Conservation (phyloP, 2,329 filamentous ascomycete species). For the Scleromitrula shiraiana region DNA sequence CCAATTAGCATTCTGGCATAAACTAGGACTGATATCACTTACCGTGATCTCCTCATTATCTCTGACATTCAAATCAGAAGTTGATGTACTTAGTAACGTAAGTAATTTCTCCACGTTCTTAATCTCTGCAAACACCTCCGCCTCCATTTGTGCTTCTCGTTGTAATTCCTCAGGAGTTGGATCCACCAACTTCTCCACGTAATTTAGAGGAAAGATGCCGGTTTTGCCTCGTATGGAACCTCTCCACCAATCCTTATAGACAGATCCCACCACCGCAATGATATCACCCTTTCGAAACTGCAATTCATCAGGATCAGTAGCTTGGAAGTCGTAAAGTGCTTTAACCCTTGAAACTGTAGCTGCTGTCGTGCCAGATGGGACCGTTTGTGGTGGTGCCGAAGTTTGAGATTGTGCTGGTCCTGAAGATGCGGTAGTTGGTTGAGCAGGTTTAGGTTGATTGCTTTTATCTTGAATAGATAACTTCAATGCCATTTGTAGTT, state of each 20-base stretch:
- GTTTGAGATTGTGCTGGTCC: slow-evolving; percentile 33
- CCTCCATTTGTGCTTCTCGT: slow-evolving; percentile 92
- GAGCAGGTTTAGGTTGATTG: slow-evolving; percentile 38
- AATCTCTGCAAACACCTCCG: slow-evolving; percentile 68
- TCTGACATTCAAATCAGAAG: slow-evolving; percentile 69
- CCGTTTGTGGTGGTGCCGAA: slow-evolving; percentile 42
- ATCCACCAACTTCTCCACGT: slow-evolving; percentile 94
- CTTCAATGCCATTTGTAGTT: slow-evolving; percentile 90
- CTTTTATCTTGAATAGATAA: slow-evolving; percentile 87
- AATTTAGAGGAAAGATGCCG: slow-evolving; percentile 96
- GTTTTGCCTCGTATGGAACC: slow-evolving; percentile 90
- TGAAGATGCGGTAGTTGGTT: slow-evolving; percentile 31
- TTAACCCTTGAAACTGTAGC: slow-evolving; percentile 92
- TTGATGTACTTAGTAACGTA: slow-evolving; percentile 82
- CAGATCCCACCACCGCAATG: slow-evolving; percentile 93
- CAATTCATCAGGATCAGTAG: slow-evolving; percentile 87
- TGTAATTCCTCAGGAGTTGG: slow-evolving; percentile 92
- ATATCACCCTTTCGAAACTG: slow-evolving; percentile 96
- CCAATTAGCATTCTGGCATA: slow-evolving; percentile 26
- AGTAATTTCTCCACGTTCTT: slow-evolving; percentile 75
- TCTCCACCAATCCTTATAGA: slow-evolving; percentile 99
- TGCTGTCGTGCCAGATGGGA: slow-evolving; percentile 80
- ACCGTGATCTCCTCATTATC: slow-evolving; percentile 97
- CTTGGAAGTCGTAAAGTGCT: slow-evolving; percentile 89
- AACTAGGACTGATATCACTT: slow-evolving; percentile 25